A percentile compares a stretch with the other conserved stretches of the same genome.
Evolutionary conservation across 2,329 filamentous ascomycete genomes (phyloP).

Genomic region (Boeremia lycopersici): DNA sequence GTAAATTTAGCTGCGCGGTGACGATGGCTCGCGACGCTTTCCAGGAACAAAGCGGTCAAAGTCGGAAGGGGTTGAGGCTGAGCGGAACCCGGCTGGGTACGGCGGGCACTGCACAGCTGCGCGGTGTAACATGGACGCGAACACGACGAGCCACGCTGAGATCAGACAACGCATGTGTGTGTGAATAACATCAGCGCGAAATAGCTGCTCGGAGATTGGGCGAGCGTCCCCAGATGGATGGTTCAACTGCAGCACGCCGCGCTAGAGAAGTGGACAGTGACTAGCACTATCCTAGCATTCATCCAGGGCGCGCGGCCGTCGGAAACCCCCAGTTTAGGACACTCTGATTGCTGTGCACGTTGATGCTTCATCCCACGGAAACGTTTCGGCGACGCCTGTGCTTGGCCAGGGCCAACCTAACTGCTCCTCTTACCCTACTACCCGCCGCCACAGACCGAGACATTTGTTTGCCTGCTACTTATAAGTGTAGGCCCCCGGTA

Average conservation of each 20-base stretch:
- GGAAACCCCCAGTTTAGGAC: slow-evolving; percentile 23
- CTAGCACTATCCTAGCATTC: slow-evolving; percentile 17
- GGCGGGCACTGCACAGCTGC: slow-evolving; percentile 11
- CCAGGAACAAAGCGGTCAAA: slow-evolving; percentile 44
- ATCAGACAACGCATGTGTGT: slow-evolving; percentile 19
- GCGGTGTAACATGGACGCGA: slow-evolving; percentile 11
- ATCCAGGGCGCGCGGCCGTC: slow-evolving; percentile 22
- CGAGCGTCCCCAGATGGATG: slow-evolving; percentile 20
- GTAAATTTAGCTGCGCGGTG: slow-evolving; percentile 38
- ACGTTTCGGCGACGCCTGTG: slow-evolving; percentile 43
- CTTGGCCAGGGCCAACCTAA: slow-evolving; percentile 42
- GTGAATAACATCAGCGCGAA: slow-evolving; percentile 26
- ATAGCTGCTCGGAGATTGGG: slow-evolving; percentile 19
- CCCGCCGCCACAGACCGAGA: slow-evolving; percentile 44
- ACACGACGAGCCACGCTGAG: slow-evolving; percentile 11
- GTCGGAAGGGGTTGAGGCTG: slow-evolving; percentile 40
- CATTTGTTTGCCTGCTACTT: slow-evolving; percentile 34
- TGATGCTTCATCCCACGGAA: slow-evolving; percentile 49
- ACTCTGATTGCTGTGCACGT: slow-evolving; percentile 31
- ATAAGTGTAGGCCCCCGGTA: slow-evolving; percentile 34
- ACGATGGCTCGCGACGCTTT: slow-evolving; percentile 35
- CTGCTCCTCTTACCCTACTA: slow-evolving; percentile 20
- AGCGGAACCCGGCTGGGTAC: slow-evolving; percentile 17
- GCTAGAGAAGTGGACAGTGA: slow-evolving; percentile 27
- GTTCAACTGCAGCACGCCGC: slow-evolving; percentile 28